Percentiles rank a stretch among this genome's conserved stretches.
phyloP scores from a whole-genome alignment of 768 basidiomycete species.

The Lactarius akahatsu region DNA sequence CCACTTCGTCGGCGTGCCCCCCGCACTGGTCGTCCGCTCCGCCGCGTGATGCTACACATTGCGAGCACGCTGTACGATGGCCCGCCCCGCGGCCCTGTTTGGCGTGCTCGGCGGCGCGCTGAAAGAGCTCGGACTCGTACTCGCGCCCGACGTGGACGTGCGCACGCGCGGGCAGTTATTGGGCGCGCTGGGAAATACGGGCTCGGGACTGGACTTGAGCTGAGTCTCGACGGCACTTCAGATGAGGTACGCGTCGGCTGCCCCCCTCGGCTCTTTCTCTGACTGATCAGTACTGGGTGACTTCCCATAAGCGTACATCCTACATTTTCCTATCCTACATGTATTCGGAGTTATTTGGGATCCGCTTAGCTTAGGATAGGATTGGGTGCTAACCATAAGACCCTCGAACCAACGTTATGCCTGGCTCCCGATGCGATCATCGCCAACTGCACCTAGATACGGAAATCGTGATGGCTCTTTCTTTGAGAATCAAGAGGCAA shows the following conservation, averaged over 20 bases:
- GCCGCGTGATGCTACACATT: slow-evolving; percentile 31
- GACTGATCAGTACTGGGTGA: background rate
- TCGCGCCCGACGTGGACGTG: slow-evolving; percentile 33
- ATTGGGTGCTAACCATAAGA: no score
- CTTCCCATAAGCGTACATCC: no score
- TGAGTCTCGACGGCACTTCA: slow-evolving; percentile 32
- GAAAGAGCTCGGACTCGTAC: slow-evolving; percentile 24
- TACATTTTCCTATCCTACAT: no score
- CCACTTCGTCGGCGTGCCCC: slow-evolving; percentile 17
- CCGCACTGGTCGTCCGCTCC: slow-evolving; percentile 32
- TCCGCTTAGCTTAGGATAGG: no score
- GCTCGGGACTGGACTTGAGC: slow-evolving; percentile 34
- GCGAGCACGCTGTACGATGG: slow-evolving; percentile 39
- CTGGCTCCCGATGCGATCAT: no score
- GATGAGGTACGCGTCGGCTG: slow-evolving; percentile 34
- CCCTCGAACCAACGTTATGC: no score
- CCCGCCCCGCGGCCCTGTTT: slow-evolving; percentile 35
- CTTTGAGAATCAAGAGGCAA: no score
- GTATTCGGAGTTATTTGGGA: no score
- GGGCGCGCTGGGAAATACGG: slow-evolving; percentile 35
- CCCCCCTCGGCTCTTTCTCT: background rate
- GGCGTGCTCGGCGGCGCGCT: slow-evolving; percentile 29
- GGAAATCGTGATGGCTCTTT: no score
- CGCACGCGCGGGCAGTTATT: slow-evolving; percentile 37
- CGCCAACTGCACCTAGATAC: no score